Evolutionary conservation across 129 eudicot species (phyloP).

Genomic region (Flaveria trinervia): DNA sequence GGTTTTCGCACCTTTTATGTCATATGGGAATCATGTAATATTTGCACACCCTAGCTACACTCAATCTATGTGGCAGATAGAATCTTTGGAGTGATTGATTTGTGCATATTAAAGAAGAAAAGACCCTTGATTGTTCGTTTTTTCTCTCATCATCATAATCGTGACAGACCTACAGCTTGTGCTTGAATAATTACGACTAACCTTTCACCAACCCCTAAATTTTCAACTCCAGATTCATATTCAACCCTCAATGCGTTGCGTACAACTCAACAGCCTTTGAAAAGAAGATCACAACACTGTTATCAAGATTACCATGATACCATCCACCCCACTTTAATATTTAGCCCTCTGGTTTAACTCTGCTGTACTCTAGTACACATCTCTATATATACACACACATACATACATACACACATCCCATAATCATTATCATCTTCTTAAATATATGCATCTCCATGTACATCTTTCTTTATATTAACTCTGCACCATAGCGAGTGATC

Average conservation of each 20-base stretch:
- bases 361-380: no score
- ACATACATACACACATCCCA: no score
- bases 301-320: conserved; percentile 29
- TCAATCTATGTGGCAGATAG: conserved; percentile 33
- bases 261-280: conserved; percentile 23
- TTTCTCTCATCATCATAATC: conserved; percentile 43
- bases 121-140: conserved; percentile 43
- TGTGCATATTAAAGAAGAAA: conserved; percentile 31
- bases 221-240: conserved; percentile 19
- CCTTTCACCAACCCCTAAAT: conserved; percentile 34
- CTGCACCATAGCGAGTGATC: neutral
- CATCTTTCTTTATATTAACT: neutral
- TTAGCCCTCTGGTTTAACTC: no score
- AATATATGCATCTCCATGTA: conserved; percentile 1
- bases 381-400: no score
- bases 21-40: conserved; percentile 18
- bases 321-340: conserved; percentile 35
- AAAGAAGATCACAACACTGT: conserved; percentile 22
- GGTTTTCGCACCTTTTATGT: neutral
- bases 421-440: conserved; percentile 29
- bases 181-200: conserved; percentile 40
- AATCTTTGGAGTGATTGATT: conserved; percentile 42
- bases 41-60: conserved; percentile 28
- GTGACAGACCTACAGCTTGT: conserved; percentile 33
- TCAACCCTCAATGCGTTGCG: conserved; percentile 24